Evolutionary conservation across 2,329 filamentous ascomycete species (phyloP).

Genomic region (Ascochyta koolunga): DNA sequence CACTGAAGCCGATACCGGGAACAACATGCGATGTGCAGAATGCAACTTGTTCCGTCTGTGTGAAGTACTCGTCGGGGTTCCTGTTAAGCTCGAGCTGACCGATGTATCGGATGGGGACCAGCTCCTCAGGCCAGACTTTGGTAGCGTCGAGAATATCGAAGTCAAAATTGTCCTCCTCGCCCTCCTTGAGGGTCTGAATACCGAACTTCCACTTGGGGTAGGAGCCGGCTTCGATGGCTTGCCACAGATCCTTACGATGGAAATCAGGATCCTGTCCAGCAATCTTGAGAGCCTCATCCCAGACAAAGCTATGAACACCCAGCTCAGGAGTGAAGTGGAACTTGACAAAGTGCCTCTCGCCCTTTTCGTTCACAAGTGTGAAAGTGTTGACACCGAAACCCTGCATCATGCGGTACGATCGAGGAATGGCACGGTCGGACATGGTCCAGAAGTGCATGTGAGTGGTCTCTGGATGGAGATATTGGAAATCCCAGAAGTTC

Average conservation of each 20-base stretch:
- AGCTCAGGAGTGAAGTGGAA: constrained; percentile 77
- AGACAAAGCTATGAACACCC: constrained; percentile 77
- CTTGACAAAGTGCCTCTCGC: constrained; percentile 75
- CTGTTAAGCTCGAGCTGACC: constrained; percentile 80
- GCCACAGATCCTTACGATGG: constrained; percentile 76
- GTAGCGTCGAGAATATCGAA: constrained; percentile 87
- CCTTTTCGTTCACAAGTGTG: constrained; percentile 70
- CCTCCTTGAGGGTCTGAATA: constrained; percentile 77
- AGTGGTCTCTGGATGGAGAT: constrained; percentile 70
- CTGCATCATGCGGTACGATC: constrained; percentile 83
- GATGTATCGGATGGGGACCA: constrained; percentile 76
- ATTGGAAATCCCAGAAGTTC: constrained; percentile 30
- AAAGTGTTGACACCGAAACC: constrained; percentile 85
- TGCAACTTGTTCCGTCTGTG: constrained; percentile 81
- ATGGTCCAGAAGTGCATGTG: constrained; percentile 84
- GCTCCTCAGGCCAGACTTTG: constrained; percentile 83
- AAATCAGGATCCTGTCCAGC: constrained; percentile 71
- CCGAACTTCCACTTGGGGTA: constrained; percentile 83
- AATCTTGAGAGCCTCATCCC: constrained; percentile 80
- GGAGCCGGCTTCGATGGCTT: constrained; percentile 73
- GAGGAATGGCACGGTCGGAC: constrained; percentile 75
- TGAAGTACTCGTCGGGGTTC: constrained; percentile 81
- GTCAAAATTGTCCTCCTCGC: constrained; percentile 76
- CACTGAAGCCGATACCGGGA: constrained; percentile 76
- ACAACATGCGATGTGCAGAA: constrained; percentile 84